Conservation (phyloP, 257 asterid species). For the Asclepias syriaca region DNA sequence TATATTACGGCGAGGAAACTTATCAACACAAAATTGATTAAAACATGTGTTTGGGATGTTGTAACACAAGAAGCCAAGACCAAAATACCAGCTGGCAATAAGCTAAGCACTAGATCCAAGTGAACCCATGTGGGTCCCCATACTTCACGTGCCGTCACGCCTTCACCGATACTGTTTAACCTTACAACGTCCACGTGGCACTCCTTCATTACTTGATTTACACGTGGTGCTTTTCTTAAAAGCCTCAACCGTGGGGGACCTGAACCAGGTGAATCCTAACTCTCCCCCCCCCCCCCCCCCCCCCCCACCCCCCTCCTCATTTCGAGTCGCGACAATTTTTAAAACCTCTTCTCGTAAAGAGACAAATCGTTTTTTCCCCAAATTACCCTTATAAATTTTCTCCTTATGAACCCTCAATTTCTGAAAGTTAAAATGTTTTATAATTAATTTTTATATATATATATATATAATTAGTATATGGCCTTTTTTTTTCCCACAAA, state of each 20-base stretch:
- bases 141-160: constrained; percentile 42
- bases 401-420: too few relatives aligned
- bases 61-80: constrained; percentile 4
- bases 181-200: constrained; percentile 26
- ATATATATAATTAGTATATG: too few relatives aligned
- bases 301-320: neutral
- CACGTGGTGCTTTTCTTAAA: constrained; percentile 32
- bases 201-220: neutral
- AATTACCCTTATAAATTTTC: constrained; percentile 17
- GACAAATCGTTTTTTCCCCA: constrained; percentile 20
- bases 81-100: constrained; percentile 31
- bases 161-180: neutral
- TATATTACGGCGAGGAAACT: too few relatives aligned
- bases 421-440: too few relatives aligned
- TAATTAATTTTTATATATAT: too few relatives aligned
- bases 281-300: neutral
- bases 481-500: too few relatives aligned
- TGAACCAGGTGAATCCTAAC: constrained; percentile 35
- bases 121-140: constrained; percentile 23
- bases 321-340: constrained; percentile 26
- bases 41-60: constrained; percentile 23
- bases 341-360: constrained; percentile 12
- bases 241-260: constrained; percentile 31
- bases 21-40: constrained; percentile 9
- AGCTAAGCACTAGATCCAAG: constrained; percentile 29